Conservation (phyloP, 2,329 filamentous ascomycete genomes). For the Pseudogymnoascus sp. region DNA sequence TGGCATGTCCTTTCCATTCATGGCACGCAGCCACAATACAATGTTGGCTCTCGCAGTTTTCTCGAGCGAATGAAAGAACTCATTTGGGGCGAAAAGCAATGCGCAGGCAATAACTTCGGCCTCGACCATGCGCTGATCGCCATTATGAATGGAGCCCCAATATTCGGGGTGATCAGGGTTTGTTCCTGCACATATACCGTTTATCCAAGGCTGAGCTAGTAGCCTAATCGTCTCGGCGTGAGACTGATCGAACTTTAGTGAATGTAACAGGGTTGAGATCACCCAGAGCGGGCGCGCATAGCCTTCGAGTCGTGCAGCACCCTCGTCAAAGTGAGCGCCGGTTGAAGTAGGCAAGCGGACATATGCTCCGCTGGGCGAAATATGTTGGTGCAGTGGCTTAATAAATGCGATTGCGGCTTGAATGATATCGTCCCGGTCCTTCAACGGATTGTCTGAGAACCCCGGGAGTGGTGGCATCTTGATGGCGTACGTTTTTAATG, state of each 20-base stretch:
- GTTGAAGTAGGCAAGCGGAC: slow-evolving; percentile 10
- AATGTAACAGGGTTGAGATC: slow-evolving; percentile 10
- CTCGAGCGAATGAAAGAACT: slow-evolving; percentile 29
- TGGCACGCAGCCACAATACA: slow-evolving; percentile 34
- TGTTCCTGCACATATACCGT: slow-evolving; percentile 21
- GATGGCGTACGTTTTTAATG: background rate
- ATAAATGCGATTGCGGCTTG: slow-evolving; percentile 9
- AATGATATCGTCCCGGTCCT: slow-evolving; percentile 6
- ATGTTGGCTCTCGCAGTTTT: slow-evolving; percentile 31
- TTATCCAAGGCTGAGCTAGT: slow-evolving; percentile 7
- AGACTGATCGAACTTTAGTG: background rate
- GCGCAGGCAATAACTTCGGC: slow-evolving; percentile 44
- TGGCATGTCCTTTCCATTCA: slow-evolving; percentile 40
- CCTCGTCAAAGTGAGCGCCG: slow-evolving; percentile 14
- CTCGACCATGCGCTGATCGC: slow-evolving; percentile 48
- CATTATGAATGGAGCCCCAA: slow-evolving; percentile 40
- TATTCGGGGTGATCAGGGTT: slow-evolving; percentile 33
- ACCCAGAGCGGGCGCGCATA: slow-evolving; percentile 16
- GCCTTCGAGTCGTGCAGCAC: slow-evolving; percentile 15
- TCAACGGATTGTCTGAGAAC: slow-evolving; percentile 17
- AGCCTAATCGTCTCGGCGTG: background rate
- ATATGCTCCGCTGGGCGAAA: slow-evolving; percentile 9
- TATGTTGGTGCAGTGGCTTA: slow-evolving; percentile 9
- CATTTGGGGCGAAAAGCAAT: slow-evolving; percentile 36
- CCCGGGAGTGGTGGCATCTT: slow-evolving; percentile 19